Evolutionary conservation across 352 stramenopile genomes (phyloP), one percentile per base, ranked within the genome.

Genomic region (Phytophthora lateralis): DNA sequence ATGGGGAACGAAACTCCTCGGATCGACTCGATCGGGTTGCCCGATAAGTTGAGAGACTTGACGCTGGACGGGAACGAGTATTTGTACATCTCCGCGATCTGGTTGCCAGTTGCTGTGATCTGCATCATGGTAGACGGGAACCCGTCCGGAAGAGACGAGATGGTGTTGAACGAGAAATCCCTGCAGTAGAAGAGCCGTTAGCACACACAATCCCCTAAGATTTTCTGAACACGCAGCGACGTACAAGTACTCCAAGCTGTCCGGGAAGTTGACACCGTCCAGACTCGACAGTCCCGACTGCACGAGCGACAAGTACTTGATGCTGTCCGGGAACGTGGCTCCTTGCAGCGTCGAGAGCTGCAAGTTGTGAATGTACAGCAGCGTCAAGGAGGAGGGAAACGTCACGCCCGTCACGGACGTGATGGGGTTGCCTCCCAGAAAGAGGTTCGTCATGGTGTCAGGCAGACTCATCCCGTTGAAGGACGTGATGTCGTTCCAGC

Each of bases 281-380:
- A 85, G 63, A 18, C 54, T 73, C 11, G 68, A 80, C 17, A 88
- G 51, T 29, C 48, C 53, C 1, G 73, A 85, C 34, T 82, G 64
- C 43, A 85, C 59, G 3, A 88, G 61, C 18, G 69, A 84, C 50
- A 85, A 61, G 52, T 73, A 70, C 43, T 74, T 60, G 45, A 90
- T 59, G 2, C 65, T 77, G 45, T 72, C 52, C 0, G 80, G 76
- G 29, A 92, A 80, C 6, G 41, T 72, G 3, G 70, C 73, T 52
- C 71, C 75, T 0, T 78, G 44, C 29, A 92, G 38, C 24, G 75
- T 75, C 17, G 61, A 39, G 21, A 92, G 57, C 34, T 71, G 41
- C 30, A 90, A 60, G 60, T 92, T 77, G 72, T 91, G 81, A 15
- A 88, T 74, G 60, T 90, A 93, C 17, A 93, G 73, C 26, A 88